phyloP scores from a whole-genome alignment of 129 eudicot genomes.

The Dittrichia graveolens region DNA sequence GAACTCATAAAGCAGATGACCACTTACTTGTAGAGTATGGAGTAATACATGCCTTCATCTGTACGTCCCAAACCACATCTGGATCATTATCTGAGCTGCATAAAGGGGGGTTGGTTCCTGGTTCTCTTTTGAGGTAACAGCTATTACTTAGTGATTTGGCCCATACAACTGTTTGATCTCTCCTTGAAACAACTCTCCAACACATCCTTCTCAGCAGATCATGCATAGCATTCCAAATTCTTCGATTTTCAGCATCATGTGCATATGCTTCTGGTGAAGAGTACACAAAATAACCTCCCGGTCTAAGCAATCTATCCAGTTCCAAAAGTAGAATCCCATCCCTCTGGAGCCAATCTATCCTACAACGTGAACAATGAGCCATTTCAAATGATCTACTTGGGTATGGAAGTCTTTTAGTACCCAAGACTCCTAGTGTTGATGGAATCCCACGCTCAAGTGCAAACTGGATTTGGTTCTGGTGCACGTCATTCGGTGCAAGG shows the following conservation, averaged over 20 bases:
- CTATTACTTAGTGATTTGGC: conserved; percentile 80
- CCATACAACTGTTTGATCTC: conserved; percentile 90
- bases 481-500: conserved; percentile 85
- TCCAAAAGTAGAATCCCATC: conserved; percentile 82
- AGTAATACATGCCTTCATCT: conserved; percentile 80
- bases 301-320: conserved; percentile 81
- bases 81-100: conserved; percentile 73
- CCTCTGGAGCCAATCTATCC: conserved; percentile 93
- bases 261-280: conserved; percentile 97
- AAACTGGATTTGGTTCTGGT: conserved; percentile 89
- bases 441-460: conserved; percentile 90
- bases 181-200: conserved; percentile 88
- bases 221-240: conserved; percentile 79
- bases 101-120: conserved; percentile 62
- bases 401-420: conserved; percentile 82
- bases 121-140: conserved; percentile 66
- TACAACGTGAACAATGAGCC: conserved; percentile 90
- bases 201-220: conserved; percentile 83
- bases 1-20: neutral
- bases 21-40: conserved; percentile 78
- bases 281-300: conserved; percentile 89
- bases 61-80: conserved; percentile 78
- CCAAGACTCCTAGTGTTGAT: conserved; percentile 77
- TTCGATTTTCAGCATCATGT: conserved; percentile 76
- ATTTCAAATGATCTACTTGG: conserved; percentile 88